A percentile compares a stretch with the other conserved stretches of the same genome.
Evolutionary conservation across 225 moss, liverwort and hornwort genomes (phyloP).

Genomic region (Thuidium tamariscinum): DNA sequence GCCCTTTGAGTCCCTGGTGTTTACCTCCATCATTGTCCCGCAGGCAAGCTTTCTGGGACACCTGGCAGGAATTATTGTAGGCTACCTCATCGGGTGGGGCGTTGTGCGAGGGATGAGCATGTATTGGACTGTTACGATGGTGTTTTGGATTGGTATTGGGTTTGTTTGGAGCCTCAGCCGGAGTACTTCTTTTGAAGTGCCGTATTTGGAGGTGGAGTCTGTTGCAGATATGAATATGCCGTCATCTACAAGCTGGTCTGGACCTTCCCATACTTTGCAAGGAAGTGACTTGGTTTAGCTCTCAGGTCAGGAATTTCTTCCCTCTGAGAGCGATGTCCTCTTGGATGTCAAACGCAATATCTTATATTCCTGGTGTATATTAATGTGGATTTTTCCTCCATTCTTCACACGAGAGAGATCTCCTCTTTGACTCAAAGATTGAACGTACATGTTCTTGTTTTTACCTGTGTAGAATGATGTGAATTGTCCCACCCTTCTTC

Average conservation of each 20-base stretch:
- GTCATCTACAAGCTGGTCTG: conserved; percentile 26
- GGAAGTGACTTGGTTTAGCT: conserved; percentile 40
- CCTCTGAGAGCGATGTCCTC: not conserved
- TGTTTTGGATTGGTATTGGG: conserved; percentile 60
- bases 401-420: not conserved
- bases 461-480: not conserved
- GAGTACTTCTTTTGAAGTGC: conserved; percentile 54
- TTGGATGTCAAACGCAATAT: not conserved
- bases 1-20: conserved; percentile 91
- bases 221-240: conserved; percentile 42
- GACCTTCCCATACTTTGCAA: conserved; percentile 37
- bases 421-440: not conserved
- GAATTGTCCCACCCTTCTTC: not conserved
- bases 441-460: no score
- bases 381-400: not conserved
- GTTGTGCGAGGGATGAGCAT: conserved; percentile 90
- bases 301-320: not conserved
- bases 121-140: conserved; percentile 73
- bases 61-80: conserved; percentile 73
- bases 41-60: conserved; percentile 96
- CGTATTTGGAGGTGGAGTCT: conserved; percentile 68
- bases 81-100: conserved; percentile 95
- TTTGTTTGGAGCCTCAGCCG: conserved; percentile 73
- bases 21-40: conserved; percentile 91
- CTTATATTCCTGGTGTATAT: not conserved